Evolutionary conservation across 176 grass and related monocot species (phyloP).

Genomic region (Bothriochloa decipiens): DNA sequence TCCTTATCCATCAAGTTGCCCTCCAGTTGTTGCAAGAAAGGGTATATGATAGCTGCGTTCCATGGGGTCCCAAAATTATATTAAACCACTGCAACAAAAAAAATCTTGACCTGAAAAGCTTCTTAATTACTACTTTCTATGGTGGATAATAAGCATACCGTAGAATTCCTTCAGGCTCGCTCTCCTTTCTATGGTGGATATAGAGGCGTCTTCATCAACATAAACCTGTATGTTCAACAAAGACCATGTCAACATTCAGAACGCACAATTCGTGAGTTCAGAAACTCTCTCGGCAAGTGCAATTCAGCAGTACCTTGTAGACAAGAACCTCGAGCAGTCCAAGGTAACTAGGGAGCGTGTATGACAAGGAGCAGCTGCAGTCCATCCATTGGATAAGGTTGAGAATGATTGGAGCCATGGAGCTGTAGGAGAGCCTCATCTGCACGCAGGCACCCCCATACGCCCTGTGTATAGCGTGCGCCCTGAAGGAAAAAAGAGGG

Average conservation of each 20-base stretch:
- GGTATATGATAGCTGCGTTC: conserved; percentile 90
- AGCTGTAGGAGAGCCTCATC: conserved; percentile 96
- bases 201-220: conserved; percentile 75
- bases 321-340: conserved; percentile 98
- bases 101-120: conserved; percentile 24
- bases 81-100: background rate
- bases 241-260: conserved; percentile 21
- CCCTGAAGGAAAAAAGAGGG: conserved; percentile 56
- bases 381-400: conserved; percentile 99
- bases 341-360: conserved; percentile 78
- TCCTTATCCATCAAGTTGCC: conserved; percentile 71
- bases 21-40: conserved; percentile 96
- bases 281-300: background rate
- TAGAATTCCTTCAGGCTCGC: conserved; percentile 95
- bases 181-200: conserved; percentile 87
- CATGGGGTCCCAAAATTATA: conserved; percentile 36
- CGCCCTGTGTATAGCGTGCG: conserved; percentile 85
- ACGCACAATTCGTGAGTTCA: conserved; percentile 1
- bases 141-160: conserved; percentile 44
- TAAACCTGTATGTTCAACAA: conserved; percentile 65
- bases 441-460: conserved; percentile 94
- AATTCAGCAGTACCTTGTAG: conserved; percentile 62
- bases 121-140: background rate
- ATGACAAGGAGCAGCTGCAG: conserved; percentile 81
- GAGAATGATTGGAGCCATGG: conserved; percentile 93